A percentile compares a stretch with the other conserved stretches of the same genome.
Conservation (phyloP, 2,329 filamentous ascomycete species). For the Aphanoascus verrucosus region DNA sequence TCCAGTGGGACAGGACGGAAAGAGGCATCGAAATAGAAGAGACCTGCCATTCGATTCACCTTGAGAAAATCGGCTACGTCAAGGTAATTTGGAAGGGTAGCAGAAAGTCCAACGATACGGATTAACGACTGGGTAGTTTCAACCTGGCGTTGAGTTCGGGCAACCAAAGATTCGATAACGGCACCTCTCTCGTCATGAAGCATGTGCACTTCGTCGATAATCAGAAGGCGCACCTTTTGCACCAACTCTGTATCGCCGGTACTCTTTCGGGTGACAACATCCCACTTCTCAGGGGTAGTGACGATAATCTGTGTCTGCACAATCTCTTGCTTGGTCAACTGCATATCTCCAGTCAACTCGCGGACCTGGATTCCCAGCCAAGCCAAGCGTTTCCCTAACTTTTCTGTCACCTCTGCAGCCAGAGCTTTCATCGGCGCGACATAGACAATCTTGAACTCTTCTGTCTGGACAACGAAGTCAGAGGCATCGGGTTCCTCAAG, state of each 20-base stretch:
- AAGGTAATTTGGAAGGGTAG: slow-evolving; percentile 89
- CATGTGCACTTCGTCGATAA: slow-evolving; percentile 99
- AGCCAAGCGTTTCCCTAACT: slow-evolving; percentile 77
- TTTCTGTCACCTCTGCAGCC: slow-evolving; percentile 90
- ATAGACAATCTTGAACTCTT: slow-evolving; percentile 97
- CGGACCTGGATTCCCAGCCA: slow-evolving; percentile 90
- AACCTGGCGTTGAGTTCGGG: slow-evolving; percentile 87
- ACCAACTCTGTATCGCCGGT: slow-evolving; percentile 96
- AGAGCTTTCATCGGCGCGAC: slow-evolving; percentile 98
- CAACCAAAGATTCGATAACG: slow-evolving; percentile 89
- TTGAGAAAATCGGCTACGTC: slow-evolving; percentile 96
- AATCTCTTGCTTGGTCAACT: slow-evolving; percentile 92
- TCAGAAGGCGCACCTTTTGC: slow-evolving; percentile 88
- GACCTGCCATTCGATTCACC: slow-evolving; percentile 80
- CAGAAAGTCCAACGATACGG: slow-evolving; percentile 87
- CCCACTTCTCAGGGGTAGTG: slow-evolving; percentile 98
- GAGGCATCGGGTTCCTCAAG: slow-evolving; percentile 59
- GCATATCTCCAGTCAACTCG: slow-evolving; percentile 97
- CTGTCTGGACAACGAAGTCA: slow-evolving; percentile 69
- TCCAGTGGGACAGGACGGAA: slow-evolving; percentile 93
- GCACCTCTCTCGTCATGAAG: slow-evolving; percentile 94
- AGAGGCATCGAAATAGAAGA: slow-evolving; percentile 95
- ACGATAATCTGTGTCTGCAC: slow-evolving; percentile 95
- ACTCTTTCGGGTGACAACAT: slow-evolving; percentile 92
- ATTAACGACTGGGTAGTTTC: slow-evolving; percentile 97